Base-by-base conservation (phyloP, 2,329 filamentous ascomycete genomes). In the Whalleya microplaca region DNA sequence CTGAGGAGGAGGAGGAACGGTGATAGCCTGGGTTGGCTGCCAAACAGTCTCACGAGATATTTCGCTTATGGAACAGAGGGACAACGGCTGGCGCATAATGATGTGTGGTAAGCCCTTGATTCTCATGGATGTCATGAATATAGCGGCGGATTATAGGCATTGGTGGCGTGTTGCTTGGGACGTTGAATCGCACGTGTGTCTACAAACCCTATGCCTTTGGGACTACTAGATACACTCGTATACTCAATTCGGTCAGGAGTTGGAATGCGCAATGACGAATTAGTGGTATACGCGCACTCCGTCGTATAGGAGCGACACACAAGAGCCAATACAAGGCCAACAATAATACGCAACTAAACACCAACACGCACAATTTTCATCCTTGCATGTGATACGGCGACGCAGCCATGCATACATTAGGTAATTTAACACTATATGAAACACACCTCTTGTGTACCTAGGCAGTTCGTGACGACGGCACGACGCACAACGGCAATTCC, bases 1-100 rank as follows among this genome's bases (percentile, higher is more conserved):
- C 53, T 47, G 5, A 16, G 10, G 3, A 51, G 43, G 58, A 56
- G 57, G 51, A 51, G 48, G n/a, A n/a, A n/a, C n/a, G n/a, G 16
- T 47, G 55, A 37, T 45, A 46, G 21, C 45, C 48, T 48, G 37
- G 41, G 8, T 37, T 41, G 40, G 42, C 29, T 37, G n/a, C 23
- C 21, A 49, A 48, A 32, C 29, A 16, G 10, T 37, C 10, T 37
- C 42, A 29, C 10, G 21, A 41, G 48, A 50, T 47, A 41, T 37
- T 48, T 29, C 41, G 45, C 47, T 45, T 48, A 41, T 42, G 32
- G n/a, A 53, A 48, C 42, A 52, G 27, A 27, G 48, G 40, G 32
- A 45, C n/a, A 9, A 8, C 20, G 32, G 20, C 12, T 20, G 32
- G 18, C 29, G 45, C 45, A 29, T 37, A 10, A 37, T n/a, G 45